Evolutionary conservation across 805 yeast species (phyloP).

Genomic region (Wickerhamiella slavikovae): DNA sequence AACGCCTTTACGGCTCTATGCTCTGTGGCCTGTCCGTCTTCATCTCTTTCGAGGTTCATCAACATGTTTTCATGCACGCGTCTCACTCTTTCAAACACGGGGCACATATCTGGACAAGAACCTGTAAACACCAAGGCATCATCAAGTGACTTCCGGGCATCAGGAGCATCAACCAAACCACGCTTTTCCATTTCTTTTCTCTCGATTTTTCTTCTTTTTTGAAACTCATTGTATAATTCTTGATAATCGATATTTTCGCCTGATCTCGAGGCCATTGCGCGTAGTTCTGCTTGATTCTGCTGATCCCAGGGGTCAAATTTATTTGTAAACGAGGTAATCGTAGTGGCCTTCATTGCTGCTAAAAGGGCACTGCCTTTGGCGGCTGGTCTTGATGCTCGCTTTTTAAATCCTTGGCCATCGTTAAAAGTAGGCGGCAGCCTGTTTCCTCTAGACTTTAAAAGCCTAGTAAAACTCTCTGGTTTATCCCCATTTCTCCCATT

Average conservation of each 20-base stretch:
- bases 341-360: no score
- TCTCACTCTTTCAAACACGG: slow-evolving; percentile 74
- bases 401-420: no score
- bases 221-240: slow-evolving; percentile 48
- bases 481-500: no score
- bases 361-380: no score
- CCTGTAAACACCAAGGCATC: slow-evolving; percentile 83
- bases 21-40: slow-evolving; percentile 36
- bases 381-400: no score
- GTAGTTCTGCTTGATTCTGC: slow-evolving; percentile 46
- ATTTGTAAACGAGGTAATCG: slow-evolving; percentile 2
- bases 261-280: slow-evolving; percentile 27
- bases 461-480: no score
- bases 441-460: no score
- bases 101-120: slow-evolving; percentile 86
- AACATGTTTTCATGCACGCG: slow-evolving; percentile 78
- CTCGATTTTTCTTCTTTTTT: slow-evolving; percentile 52
- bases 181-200: slow-evolving; percentile 55
- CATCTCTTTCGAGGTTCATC: slow-evolving; percentile 52
- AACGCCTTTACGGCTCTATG: slow-evolving; percentile 69
- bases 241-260: slow-evolving; percentile 33
- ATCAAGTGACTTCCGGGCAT: slow-evolving; percentile 55
- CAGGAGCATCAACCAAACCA: slow-evolving; percentile 77
- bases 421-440: no score
- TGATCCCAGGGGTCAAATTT: slow-evolving; percentile 38